Base-by-base conservation (phyloP, 73 alveolate species). In the Blepharisma japonicum region DNA sequence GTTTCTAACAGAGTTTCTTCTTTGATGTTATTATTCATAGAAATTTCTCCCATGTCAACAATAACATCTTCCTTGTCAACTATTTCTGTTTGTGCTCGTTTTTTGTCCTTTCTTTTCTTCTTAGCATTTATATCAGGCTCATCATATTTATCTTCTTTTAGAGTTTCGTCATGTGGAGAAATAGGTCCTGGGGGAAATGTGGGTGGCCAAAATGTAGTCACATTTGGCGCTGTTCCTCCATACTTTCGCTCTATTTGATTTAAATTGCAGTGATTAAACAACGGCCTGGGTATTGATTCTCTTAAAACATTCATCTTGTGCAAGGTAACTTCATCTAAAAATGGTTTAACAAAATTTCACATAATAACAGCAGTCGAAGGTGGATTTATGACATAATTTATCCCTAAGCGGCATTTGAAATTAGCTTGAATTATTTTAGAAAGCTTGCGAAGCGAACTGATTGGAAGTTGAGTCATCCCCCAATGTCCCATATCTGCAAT, bases 161-260 rank as follows among this genome's bases (percentile, higher is more conserved):
- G 2, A 11, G n/a, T 61, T 25, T 61, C 74, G 11, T 25, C 74
- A 61, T 61, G 4, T 11, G 23, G 11, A 18, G 38, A 14, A 61
- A 61, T 39, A 61, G 74, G 46, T 1, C 47, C 14, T 20, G 14
- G 18, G 5, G 74, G 74, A 61, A 61, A 61, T 25, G 23, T 39
- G 5, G 89, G 89, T 78, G 85, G 81, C 81, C 84, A 78, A n/a
- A 82, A 77, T 0, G 55, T 85, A n/a, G 74, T 72, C n/a, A 80
- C 54, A 84, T 90, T 84, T 32, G 85, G 92, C 8, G 94, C 94
- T 7, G 20, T 39, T n/a, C 97, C 97, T 14, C 97, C 97, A 77
- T 82, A 90, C 71, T 81, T 83, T 72, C 48, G n/a, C 70, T 90
- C 92, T 25, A 90, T 77, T 71, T 87, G 87, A 2, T 86, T 68